Percentiles rank a stretch among this genome's conserved stretches.
These are phyloP conservation scores for Cystobasidiaceae sp. DNA, from an alignment of 1,284 basidiomycete genomes.

Conservation along the genomic window DNA sequence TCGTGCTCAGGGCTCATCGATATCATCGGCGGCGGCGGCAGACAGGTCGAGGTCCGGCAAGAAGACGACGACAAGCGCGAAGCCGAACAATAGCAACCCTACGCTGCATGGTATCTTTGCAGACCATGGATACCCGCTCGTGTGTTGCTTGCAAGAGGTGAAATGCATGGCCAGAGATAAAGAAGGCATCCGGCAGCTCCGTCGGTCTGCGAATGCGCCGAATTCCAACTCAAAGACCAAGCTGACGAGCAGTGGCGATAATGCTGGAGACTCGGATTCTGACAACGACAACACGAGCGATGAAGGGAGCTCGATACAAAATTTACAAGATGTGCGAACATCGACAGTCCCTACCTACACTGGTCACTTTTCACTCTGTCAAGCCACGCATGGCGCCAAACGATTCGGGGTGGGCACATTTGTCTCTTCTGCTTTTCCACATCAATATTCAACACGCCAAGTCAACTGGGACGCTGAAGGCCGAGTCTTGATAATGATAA, in stretches of 20 bases:
- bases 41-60: neutral
- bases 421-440: constrained; percentile 9
- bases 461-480: constrained; percentile 36
- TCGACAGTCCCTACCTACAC: constrained; percentile 19
- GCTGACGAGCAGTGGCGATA: constrained; percentile 11
- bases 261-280: neutral
- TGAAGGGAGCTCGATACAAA: neutral
- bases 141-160: constrained; percentile 34
- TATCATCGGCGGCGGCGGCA: neutral
- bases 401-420: constrained; percentile 33
- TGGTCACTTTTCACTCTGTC: constrained; percentile 27
- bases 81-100: too few relatives aligned
- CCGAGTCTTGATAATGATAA: constrained; percentile 28
- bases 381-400: constrained; percentile 1
- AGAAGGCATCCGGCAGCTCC: constrained; percentile 12
- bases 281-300: neutral
- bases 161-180: constrained; percentile 22
- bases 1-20: neutral
- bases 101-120: constrained; percentile 11
- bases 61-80: neutral
- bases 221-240: neutral
- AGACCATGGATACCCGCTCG: constrained; percentile 25
- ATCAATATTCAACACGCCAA: constrained; percentile 17
- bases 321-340: neutral
- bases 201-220: constrained; percentile 14